phyloP scores from a whole-genome alignment of 2,329 filamentous ascomycete genomes.

The Fusarium sororula region DNA sequence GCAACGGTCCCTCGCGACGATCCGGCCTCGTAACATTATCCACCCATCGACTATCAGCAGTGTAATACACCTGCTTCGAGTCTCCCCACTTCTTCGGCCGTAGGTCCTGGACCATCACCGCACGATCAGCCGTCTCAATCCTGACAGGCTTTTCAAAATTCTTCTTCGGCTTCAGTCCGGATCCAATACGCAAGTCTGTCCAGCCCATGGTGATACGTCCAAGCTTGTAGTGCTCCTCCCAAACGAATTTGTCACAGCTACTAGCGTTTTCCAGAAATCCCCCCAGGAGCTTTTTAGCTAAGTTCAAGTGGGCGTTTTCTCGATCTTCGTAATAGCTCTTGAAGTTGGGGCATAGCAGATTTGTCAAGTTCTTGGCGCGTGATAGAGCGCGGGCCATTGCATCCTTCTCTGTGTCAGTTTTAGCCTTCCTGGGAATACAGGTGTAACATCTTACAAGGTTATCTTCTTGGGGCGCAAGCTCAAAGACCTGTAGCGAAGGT shows the following conservation, averaged over 20 bases:
- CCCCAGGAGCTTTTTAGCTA: rapidly evolving
- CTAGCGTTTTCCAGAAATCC: not conserved
- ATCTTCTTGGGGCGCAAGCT: not conserved
- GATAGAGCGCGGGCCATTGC: not conserved
- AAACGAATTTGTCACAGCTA: not conserved
- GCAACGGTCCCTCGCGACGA: not conserved
- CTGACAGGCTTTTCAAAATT: rapidly evolving
- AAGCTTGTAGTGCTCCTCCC: not conserved
- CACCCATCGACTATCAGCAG: not conserved
- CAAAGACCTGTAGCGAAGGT: not conserved
- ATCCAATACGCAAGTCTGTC: rapidly evolving
- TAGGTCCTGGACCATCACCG: not conserved
- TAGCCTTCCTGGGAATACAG: rapidly evolving
- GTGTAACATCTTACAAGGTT: not conserved
- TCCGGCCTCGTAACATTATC: not conserved
- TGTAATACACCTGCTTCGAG: not conserved
- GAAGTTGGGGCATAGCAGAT: not conserved
- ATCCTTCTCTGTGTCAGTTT: not conserved
- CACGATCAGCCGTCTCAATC: rapidly evolving
- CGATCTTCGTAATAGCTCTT: rapidly evolving
- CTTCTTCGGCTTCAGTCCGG: not conserved
- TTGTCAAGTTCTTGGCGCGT: not conserved
- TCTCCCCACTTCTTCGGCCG: rapidly evolving
- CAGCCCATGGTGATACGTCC: rapidly evolving
- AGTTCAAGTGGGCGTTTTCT: rapidly evolving